These are phyloP conservation scores for Eucalyptus tenuipes DNA, from an alignment of 345 rosid genomes.

Conservation along the genomic window DNA sequence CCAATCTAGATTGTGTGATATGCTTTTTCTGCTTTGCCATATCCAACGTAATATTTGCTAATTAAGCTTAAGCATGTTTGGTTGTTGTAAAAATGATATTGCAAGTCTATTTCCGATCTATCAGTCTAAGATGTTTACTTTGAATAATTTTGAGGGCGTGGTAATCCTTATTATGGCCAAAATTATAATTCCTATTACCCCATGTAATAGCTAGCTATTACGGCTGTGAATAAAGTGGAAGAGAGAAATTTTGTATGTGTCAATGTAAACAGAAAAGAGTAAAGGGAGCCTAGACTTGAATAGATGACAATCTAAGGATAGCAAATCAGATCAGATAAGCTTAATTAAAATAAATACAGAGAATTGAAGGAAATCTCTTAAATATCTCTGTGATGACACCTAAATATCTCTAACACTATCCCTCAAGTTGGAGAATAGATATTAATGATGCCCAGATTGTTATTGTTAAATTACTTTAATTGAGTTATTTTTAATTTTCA, in stretches of 20 bases:
- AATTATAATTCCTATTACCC: background rate
- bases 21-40: background rate
- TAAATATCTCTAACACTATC: background rate
- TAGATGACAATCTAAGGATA: background rate
- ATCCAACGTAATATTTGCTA: background rate
- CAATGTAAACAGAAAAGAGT: background rate
- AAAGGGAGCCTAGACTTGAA: background rate
- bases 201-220: background rate
- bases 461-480: too few species aligned
- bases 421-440: background rate
- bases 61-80: background rate
- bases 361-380: background rate
- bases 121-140: background rate
- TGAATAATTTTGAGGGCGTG: background rate
- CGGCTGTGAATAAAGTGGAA: background rate
- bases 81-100: background rate
- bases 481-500: too few species aligned
- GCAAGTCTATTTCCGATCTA: background rate
- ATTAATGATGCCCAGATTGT: background rate
- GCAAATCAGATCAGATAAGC: background rate
- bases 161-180: background rate
- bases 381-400: background rate
- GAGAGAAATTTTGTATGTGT: background rate
- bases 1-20: background rate
- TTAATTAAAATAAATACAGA: background rate